Evolutionary conservation across 1,139 yeast species (phyloP), one percentile per base, ranked within the genome.

Genomic region (Yamadazyma triangularis): DNA sequence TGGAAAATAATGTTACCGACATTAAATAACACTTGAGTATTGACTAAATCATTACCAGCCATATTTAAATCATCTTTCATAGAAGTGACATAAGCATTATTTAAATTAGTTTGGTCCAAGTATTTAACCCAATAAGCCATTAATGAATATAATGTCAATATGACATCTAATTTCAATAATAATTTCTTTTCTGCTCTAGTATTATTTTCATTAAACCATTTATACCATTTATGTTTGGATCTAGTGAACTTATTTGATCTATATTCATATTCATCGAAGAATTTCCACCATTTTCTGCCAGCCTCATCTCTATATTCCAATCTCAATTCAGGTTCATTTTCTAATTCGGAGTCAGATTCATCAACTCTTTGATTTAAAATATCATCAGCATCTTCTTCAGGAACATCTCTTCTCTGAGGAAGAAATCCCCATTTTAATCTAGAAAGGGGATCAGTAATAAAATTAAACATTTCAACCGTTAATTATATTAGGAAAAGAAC

Each of bases 341-440:
- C 41, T n/a, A 36, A 37, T 18, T 7, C 6, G 15, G 39, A 39
- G 9, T 18, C 25, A 7, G 30, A 24, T 9, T 40, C 36, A 5
- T 41, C 49, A 13, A 32, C 27, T 28, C 34, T n/a, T n/a, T n/a
- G n/a, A 10, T 44, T 46, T 13, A 22, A 24, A 4, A 45, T 49
- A 12, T 33, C 47, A 24, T 56, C 36, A n/a, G n/a, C n/a, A n/a
- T n/a, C n/a, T 30, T 69, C 74, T 26, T 68, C 73, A 13, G 34
- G 36, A 6, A 70, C 66, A 4, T 62, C 41, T 50, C 79, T 58
- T 44, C 66, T 55, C 4, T 52, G 60, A 1, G 79, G 79, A 13
- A 70, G 33, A 32, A 71, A 56, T 3, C 77, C 78, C 66, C 70
- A 73, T 41, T 70, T 70, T 37, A 71, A 54, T 27, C 72, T 50